Conservation (phyloP, 1,139 yeast genomes). For the Meyerozyma smithsonii region DNA sequence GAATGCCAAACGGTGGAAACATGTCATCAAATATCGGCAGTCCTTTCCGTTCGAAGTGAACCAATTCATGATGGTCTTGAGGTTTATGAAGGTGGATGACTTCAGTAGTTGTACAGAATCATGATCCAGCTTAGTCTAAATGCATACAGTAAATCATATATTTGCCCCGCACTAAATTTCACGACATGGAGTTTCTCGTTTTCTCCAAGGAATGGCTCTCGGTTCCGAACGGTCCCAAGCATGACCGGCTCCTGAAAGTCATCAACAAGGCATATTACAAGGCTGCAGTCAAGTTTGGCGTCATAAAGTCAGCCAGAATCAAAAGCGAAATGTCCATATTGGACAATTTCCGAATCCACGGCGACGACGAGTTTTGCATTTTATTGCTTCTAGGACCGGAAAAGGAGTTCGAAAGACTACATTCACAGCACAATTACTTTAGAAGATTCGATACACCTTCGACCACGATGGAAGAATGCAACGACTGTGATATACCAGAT, state of each 20-base stretch:
- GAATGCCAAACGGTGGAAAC: conserved; percentile 45
- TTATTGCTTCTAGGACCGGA: conserved; percentile 28
- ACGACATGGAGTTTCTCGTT: conserved; percentile 16
- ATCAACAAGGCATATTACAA: conserved; percentile 49
- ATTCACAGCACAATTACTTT: conserved; percentile 10
- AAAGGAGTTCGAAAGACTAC: conserved; percentile 13
- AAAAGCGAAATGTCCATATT: conserved; percentile 22
- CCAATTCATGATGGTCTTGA: conserved; percentile 37
- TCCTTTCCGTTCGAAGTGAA: conserved; percentile 39
- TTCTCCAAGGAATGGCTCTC: conserved; percentile 23
- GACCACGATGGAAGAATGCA: conserved; percentile 16
- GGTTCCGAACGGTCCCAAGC: conserved; percentile 10
- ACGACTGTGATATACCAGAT: conserved; percentile 28
- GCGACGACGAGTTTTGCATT: conserved; percentile 16
- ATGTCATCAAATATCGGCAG: conserved; percentile 36
- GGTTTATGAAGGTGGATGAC: conserved; percentile 29
- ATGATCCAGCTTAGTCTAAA: not conserved
- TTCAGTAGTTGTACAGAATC: not conserved
- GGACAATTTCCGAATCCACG: conserved; percentile 26
- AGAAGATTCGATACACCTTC: conserved; percentile 20
- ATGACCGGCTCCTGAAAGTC: conserved; percentile 16
- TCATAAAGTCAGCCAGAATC: conserved; percentile 42
- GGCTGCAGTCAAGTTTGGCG: conserved; percentile 36
- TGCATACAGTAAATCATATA: not conserved
- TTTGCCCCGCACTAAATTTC: not conserved